These are phyloP conservation scores for Raffaelea albimanens DNA, from an alignment of 2,329 filamentous ascomycete genomes.

Conservation along the genomic window DNA sequence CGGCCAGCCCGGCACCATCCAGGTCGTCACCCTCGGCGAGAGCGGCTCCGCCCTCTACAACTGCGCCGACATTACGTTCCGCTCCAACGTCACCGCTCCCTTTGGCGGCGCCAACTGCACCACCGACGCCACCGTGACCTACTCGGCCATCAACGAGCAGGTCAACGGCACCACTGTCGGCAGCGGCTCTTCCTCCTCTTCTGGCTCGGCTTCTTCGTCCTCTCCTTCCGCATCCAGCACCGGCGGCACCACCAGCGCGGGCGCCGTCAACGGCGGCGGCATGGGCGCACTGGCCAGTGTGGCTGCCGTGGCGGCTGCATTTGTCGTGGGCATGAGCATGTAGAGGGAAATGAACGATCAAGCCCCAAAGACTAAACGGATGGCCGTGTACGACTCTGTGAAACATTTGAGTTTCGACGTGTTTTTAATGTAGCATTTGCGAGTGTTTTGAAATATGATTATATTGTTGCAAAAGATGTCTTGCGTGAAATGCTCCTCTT, in stretches of 20 bases:
- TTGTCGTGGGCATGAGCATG: not conserved
- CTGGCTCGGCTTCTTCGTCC: slow-evolving; percentile 3
- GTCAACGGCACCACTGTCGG: slow-evolving; percentile 11
- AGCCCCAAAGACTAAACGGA: no score
- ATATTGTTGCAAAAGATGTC: no score
- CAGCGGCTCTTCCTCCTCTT: slow-evolving; percentile 1
- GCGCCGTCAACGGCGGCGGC: no score
- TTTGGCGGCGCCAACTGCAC: slow-evolving; percentile 45
- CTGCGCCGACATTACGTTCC: slow-evolving; percentile 67
- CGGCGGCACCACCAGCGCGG: not conserved
- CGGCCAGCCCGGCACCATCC: slow-evolving; percentile 56
- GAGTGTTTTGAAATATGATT: no score
- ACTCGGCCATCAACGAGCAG: slow-evolving; percentile 21
- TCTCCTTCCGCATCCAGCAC: not conserved
- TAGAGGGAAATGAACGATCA: not conserved
- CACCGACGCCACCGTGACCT: slow-evolving; percentile 39
- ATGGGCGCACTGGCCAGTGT: no score
- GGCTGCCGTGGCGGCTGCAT: no score
- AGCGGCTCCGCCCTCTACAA: slow-evolving; percentile 57
- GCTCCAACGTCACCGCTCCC: slow-evolving; percentile 35
- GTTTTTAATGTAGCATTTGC: no score
- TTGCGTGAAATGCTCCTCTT: no score
- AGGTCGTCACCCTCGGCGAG: slow-evolving; percentile 57
- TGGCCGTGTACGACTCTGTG: no score
- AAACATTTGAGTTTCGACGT: no score